Evolutionary conservation across 2,329 filamentous ascomycete genomes (phyloP).

Genomic region (Cadophora malorum): DNA sequence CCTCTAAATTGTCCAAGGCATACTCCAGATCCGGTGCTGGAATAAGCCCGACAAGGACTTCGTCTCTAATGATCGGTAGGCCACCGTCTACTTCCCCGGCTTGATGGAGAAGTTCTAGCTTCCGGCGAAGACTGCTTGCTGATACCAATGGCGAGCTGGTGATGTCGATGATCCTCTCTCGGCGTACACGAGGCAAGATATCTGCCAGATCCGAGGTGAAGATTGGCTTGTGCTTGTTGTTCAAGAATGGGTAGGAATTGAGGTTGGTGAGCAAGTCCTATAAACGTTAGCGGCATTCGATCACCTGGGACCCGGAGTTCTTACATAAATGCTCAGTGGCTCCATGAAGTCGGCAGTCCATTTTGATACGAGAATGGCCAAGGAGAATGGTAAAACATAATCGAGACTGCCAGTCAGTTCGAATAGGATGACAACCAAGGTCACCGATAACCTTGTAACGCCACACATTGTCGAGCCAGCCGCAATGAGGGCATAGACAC

Average conservation of each 20-base stretch:
- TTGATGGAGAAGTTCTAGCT: slow-evolving; percentile 81
- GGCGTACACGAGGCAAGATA: slow-evolving; percentile 78
- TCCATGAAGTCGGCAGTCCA: slow-evolving; percentile 98
- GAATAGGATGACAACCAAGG: slow-evolving; percentile 92
- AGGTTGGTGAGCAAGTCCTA: slow-evolving; percentile 92
- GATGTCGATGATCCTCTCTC: slow-evolving; percentile 86
- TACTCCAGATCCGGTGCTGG: slow-evolving; percentile 94
- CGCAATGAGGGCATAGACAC: slow-evolving; percentile 94
- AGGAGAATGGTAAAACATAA: slow-evolving; percentile 92
- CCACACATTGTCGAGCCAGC: slow-evolving; percentile 98
- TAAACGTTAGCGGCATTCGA: slow-evolving; percentile 32
- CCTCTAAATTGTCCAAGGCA: slow-evolving; percentile 81
- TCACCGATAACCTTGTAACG: slow-evolving; percentile 91
- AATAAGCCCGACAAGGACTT: slow-evolving; percentile 85
- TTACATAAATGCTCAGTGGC: slow-evolving; percentile 88
- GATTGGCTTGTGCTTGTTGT: slow-evolving; percentile 91
- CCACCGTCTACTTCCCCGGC: slow-evolving; percentile 92
- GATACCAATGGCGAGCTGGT: slow-evolving; percentile 80
- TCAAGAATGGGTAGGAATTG: slow-evolving; percentile 97
- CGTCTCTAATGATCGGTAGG: slow-evolving; percentile 81
- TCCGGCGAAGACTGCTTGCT: slow-evolving; percentile 76
- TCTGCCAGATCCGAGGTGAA: slow-evolving; percentile 90
- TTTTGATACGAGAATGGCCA: slow-evolving; percentile 93
- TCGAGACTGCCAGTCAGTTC: slow-evolving; percentile 94
- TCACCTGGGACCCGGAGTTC: slow-evolving; percentile 40